Evolutionary conservation across 768 basidiomycete species (phyloP), one percentile per base, ranked within the genome.

Genomic region (Hygrocybe coccinea): DNA sequence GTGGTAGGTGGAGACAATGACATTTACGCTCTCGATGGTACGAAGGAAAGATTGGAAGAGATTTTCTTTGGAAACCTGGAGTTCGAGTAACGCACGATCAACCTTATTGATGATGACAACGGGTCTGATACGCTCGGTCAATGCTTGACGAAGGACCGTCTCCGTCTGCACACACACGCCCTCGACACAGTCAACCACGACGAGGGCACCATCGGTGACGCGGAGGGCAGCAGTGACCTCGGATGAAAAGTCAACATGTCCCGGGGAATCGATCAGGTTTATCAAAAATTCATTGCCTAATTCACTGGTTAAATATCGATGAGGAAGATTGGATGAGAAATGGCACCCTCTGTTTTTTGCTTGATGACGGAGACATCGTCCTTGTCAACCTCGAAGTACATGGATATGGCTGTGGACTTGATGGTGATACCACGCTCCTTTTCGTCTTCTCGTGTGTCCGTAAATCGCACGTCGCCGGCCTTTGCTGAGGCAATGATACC

Each of bases 31-130:
- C 76, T 99, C 97, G 69, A 98, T 87, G 54, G 97, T 98, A 71
- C 97, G 91, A 64, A 81, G 83, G 88, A 99, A 99, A 46, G 92
- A 91, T 75, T 98, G 97, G 81, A 86, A 99, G 56, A 99, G 87
- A 60, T 88, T 86, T 73, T 99, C 97, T 78, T 98, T 98, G 72
- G 83, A 77, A 63, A 97, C 91, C 74, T 99, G 97, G 47, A 99
- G 86, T 76, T 99, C 97, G 66, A 99, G 91, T 50, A 99, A 85
- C 56, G 97, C 97, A 68, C 97, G 95, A 76, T 99, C 97, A 67
- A 99, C 94, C 81, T 99, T 99, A 86, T 99, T 99, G 79, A 99
- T 97, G 77, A 97, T 85, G 66, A 97, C 86, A 67, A 99, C 97
- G 62, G 97, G 97, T 79, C 97, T 98, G 80, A 99, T 98, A 73